These are phyloP conservation scores for Purpureocillium lavendulum DNA, from an alignment of 2,329 filamentous ascomycete species.

Conservation along the genomic window DNA sequence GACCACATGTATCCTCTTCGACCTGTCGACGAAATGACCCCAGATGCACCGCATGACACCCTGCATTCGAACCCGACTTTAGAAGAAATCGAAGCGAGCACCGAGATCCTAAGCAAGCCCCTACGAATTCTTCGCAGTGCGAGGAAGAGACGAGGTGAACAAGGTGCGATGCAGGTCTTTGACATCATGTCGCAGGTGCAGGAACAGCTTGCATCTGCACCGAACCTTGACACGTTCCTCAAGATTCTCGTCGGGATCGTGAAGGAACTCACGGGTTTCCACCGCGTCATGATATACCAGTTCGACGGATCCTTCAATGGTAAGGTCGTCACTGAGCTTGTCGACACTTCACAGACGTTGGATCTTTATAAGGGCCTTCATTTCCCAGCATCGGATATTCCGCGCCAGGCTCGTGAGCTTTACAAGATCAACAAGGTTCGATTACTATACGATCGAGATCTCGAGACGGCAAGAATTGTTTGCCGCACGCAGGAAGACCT, in stretches of 20 bases:
- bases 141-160: slow-evolving; percentile 66
- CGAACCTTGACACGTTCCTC: slow-evolving; percentile 62
- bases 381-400: slow-evolving; percentile 83
- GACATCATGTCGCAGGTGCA: slow-evolving; percentile 90
- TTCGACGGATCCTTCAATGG: slow-evolving; percentile 80
- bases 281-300: slow-evolving; percentile 88
- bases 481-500: slow-evolving; percentile 69
- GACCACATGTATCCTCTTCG: slow-evolving; percentile 61
- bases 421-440: slow-evolving; percentile 89
- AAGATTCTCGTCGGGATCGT: slow-evolving; percentile 79
- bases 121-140: slow-evolving; percentile 70
- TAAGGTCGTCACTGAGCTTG: slow-evolving; percentile 77
- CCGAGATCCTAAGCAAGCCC: slow-evolving; percentile 65
- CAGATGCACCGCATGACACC: slow-evolving; percentile 63
- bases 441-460: slow-evolving; percentile 76
- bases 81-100: slow-evolving; percentile 69
- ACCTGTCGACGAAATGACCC: slow-evolving; percentile 49
- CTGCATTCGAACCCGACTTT: slow-evolving; percentile 62
- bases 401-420: slow-evolving; percentile 75
- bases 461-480: slow-evolving; percentile 71
- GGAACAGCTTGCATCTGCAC: slow-evolving; percentile 70
- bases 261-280: slow-evolving; percentile 84
- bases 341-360: slow-evolving; percentile 69
- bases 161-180: slow-evolving; percentile 81
- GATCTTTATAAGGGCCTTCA: slow-evolving; percentile 83